Conservation (phyloP, 202 grass and related monocot genomes). For the Saccharum hybrid region DNA sequence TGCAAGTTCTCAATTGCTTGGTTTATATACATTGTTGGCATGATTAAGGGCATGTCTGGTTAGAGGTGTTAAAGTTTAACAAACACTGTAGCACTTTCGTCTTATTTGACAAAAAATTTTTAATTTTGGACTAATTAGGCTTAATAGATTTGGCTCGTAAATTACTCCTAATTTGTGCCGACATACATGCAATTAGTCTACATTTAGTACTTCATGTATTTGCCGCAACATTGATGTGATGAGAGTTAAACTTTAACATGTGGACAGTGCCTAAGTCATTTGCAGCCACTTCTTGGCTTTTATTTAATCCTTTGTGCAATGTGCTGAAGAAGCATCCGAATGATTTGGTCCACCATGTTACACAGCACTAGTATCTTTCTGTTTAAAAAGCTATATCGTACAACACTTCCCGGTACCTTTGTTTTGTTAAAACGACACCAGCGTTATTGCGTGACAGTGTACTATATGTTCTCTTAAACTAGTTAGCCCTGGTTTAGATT, state of each 20-base stretch:
- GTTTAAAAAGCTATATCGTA: not conserved
- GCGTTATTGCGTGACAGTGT: not conserved
- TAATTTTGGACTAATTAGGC: no score
- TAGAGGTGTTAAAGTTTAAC: no score
- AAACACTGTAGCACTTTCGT: no score
- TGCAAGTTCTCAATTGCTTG: slow-evolving; percentile 15
- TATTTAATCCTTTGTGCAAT: slow-evolving; percentile 40
- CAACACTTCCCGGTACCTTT: not conserved
- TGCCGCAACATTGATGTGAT: no score
- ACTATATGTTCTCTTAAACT: slow-evolving; percentile 20
- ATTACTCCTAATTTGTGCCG: no score
- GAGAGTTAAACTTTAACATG: no score
- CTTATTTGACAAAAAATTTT: no score
- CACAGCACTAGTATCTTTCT: slow-evolving; percentile 4
- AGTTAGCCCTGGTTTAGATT: no score
- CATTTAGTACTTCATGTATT: no score
- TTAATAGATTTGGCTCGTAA: no score
- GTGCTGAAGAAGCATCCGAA: slow-evolving; percentile 31
- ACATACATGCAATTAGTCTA: no score
- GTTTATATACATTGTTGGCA: slow-evolving; percentile 20
- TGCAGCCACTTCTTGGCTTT: slow-evolving; percentile 3
- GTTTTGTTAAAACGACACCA: slow-evolving; percentile 2
- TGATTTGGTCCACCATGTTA: slow-evolving; percentile 37
- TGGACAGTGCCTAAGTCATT: not conserved
- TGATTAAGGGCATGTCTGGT: not conserved